A percentile compares a stretch with the other conserved stretches of the same genome.
Conservation (phyloP, 345 rosid genomes). For the Populus davidiana region DNA sequence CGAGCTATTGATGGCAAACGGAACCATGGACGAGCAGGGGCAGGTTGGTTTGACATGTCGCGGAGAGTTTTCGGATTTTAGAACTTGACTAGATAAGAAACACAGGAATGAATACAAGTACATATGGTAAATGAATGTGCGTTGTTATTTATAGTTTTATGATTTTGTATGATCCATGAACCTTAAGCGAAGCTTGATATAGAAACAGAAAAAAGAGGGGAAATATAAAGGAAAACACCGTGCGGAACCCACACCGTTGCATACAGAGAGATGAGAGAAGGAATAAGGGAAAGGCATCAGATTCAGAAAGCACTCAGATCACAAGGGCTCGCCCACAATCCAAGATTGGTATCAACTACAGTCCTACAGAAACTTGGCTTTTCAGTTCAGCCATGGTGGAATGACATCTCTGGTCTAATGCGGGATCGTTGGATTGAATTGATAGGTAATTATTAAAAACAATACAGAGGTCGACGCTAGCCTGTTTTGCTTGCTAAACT, state of each 20-base stretch:
- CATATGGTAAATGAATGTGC: not conserved
- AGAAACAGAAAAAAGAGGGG: not conserved
- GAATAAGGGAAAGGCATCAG: slow-evolving; percentile 48
- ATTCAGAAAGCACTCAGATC: slow-evolving; percentile 33
- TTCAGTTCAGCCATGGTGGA: not conserved
- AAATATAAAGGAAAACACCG: not conserved
- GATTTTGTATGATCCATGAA: not conserved
- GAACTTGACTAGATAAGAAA: not conserved
- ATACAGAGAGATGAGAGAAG: not conserved
- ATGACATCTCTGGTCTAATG: not conserved
- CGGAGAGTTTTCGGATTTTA: not conserved
- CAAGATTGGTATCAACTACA: slow-evolving; percentile 36
- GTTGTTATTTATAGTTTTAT: slow-evolving; percentile 24
- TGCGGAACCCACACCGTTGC: slow-evolving; percentile 3
- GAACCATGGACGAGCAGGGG: slow-evolving; percentile 49
- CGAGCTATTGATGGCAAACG: slow-evolving; percentile 51
- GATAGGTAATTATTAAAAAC: not conserved
- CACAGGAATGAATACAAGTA: not conserved
- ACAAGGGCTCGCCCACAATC: slow-evolving; percentile 22
- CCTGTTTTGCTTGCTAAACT: not conserved
- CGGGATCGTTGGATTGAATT: not conserved
- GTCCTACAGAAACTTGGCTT: not conserved
- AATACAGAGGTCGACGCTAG: not conserved
- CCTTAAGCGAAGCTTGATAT: not conserved
- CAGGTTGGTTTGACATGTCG: slow-evolving; percentile 42